Conservation (phyloP, 108 stramenopile species). For the Asterionellopsis glacialis region DNA sequence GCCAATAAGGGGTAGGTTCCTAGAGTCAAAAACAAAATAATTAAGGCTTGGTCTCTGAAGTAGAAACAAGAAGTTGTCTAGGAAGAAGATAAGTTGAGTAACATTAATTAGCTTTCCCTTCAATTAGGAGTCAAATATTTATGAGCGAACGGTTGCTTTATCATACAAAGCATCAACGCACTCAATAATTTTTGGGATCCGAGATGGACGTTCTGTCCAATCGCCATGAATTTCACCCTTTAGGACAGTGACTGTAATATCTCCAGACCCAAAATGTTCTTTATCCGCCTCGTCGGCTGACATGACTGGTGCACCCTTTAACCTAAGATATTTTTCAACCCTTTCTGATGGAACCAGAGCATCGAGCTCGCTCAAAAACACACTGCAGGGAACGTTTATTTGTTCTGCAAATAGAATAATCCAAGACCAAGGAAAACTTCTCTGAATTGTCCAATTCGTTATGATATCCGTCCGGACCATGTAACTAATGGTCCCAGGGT, state of each 20-base stretch:
- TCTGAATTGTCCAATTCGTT: conserved; percentile 78
- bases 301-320: conserved; percentile 48
- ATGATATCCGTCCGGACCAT: conserved; percentile 83
- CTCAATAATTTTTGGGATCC: conserved; percentile 16
- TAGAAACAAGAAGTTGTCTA: too few species aligned
- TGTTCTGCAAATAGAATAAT: conserved; percentile 74
- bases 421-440: conserved; percentile 82
- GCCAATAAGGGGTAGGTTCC: too few species aligned
- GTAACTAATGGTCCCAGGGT: conserved; percentile 69
- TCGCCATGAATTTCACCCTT: conserved; percentile 61
- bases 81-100: too few species aligned
- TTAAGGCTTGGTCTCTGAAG: too few species aligned
- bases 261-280: conserved; percentile 29
- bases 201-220: conserved; percentile 34
- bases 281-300: conserved; percentile 31
- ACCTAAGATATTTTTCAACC: conserved; percentile 56
- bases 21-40: too few species aligned
- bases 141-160: conserved; percentile 2
- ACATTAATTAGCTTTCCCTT: too few species aligned
- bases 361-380: conserved; percentile 77
- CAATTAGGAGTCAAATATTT: too few species aligned
- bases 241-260: conserved; percentile 50
- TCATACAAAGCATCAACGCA: conserved; percentile 29
- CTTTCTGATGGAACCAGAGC: conserved; percentile 67
- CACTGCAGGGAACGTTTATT: conserved; percentile 60